Evolutionary conservation across 2,329 filamentous ascomycete species (phyloP).

Genomic region (Aspergillus arachidicola): DNA sequence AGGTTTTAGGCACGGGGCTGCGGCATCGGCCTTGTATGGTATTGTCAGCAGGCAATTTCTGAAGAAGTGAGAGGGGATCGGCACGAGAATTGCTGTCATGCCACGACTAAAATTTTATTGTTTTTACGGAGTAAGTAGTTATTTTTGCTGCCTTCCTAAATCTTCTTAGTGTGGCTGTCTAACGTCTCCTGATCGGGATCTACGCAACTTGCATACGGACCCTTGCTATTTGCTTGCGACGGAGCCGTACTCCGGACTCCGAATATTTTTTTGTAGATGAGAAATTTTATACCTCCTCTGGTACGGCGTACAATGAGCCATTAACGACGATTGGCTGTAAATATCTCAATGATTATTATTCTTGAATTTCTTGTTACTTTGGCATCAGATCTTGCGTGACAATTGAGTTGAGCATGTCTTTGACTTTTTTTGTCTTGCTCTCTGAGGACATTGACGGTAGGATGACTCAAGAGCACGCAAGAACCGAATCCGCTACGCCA

Average conservation of each 20-base stretch:
- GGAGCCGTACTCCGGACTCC: conserved; percentile 5
- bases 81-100: conserved; percentile 2
- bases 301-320: neutral
- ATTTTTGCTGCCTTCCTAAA: neutral
- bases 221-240: neutral
- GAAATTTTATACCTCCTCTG: neutral
- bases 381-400: neutral
- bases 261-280: neutral
- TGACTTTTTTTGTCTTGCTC: neutral
- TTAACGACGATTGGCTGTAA: neutral
- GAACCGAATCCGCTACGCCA: conserved; percentile 11
- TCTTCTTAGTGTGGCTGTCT: neutral
- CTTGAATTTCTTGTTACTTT: neutral
- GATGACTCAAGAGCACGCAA: conserved; percentile 8
- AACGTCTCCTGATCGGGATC: conserved; percentile 2
- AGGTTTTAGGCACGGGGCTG: neutral
- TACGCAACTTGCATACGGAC: conserved; percentile 2
- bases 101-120: neutral
- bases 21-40: conserved; percentile 1
- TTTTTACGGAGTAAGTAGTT: neutral
- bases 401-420: neutral
- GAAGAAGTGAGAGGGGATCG: neutral
- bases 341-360: neutral
- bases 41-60: neutral
- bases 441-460: neutral